Base-by-base conservation (phyloP, 768 basidiomycete species). In the Tephrocybe sp. region DNA sequence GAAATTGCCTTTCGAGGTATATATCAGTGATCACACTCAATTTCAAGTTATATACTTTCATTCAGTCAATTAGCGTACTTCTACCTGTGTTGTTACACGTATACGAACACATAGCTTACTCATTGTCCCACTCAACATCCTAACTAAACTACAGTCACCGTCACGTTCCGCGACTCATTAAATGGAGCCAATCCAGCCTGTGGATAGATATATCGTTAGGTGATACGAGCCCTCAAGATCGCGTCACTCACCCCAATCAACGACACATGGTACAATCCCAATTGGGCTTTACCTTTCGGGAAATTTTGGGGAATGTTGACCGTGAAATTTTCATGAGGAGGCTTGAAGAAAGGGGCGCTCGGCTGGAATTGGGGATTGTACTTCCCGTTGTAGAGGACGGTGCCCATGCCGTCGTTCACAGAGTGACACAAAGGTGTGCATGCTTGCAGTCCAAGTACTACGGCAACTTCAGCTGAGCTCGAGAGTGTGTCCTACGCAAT, bases 241-340 rank as follows among this genome's bases (percentile, higher is more conserved):
- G 21, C 21, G 39, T 36, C 9, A 70, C 75, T 64, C 56, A 78
- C 75, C 44, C 70, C 76, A 8, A 73, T 20, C 42, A 78, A 66
- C 8, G 67, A 40, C 15, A 70, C 45, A 58, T 76, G 73, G 11
- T 59, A 62, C 2, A 74, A 69, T 14, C 62, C 65, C 18, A 78
- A 54, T 54, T 66, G 61, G 3, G 73, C 74, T 24, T 58, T 46
- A 3, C 77, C 75, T 25, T 54, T 44, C 0, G 59, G 0, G 8
- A 61, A 15, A 4, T 24, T 43, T 20, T 61, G 43, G 2, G 77
- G 78, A 10, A 80, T 59, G 26, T 61, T 59, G 7, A 79, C 66
- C 1, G 73, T 70, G 53, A 77, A 75, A 56, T 77, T 77, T 48
- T 79, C 63, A 61, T 75, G 70, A 9, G 77, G 76, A 18, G 67